Conservation (phyloP, 2,329 filamentous ascomycete species). For the Xylaria sp. region DNA sequence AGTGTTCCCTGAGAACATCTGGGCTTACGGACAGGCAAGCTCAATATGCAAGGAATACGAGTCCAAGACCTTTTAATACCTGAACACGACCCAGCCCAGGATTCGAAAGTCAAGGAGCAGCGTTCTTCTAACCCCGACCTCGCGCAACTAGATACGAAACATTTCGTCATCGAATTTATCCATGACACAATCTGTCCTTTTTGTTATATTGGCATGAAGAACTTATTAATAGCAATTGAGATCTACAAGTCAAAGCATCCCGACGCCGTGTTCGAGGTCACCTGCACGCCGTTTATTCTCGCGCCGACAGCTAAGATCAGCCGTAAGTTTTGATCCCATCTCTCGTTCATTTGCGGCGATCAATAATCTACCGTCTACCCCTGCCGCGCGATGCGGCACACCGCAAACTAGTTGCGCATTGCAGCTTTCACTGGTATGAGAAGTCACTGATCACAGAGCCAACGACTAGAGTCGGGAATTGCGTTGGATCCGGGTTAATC, state of each 20-base stretch:
- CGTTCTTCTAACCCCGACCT: neutral
- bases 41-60: constrained; percentile 46
- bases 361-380: constrained; percentile 2
- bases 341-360: neutral
- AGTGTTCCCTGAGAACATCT: neutral
- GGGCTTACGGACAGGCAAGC: neutral
- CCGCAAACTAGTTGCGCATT: neutral
- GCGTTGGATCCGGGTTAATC: neutral
- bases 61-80: constrained; percentile 47
- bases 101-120: constrained; percentile 17
- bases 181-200: constrained; percentile 64
- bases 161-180: constrained; percentile 59
- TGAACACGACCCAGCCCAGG: constrained; percentile 32
- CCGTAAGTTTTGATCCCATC: constrained; percentile 43
- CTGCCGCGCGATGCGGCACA: neutral
- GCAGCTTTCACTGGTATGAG: neutral
- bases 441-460: neutral
- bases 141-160: constrained; percentile 37
- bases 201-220: constrained; percentile 62
- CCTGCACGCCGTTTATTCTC: constrained; percentile 61
- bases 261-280: constrained; percentile 58
- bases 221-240: constrained; percentile 59
- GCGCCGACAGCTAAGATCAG: constrained; percentile 45
- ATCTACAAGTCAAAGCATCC: constrained; percentile 55
- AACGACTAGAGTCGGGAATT: neutral